Conservation (phyloP, 148 eudicot species). For the Amaranthus hypochondriacus region DNA sequence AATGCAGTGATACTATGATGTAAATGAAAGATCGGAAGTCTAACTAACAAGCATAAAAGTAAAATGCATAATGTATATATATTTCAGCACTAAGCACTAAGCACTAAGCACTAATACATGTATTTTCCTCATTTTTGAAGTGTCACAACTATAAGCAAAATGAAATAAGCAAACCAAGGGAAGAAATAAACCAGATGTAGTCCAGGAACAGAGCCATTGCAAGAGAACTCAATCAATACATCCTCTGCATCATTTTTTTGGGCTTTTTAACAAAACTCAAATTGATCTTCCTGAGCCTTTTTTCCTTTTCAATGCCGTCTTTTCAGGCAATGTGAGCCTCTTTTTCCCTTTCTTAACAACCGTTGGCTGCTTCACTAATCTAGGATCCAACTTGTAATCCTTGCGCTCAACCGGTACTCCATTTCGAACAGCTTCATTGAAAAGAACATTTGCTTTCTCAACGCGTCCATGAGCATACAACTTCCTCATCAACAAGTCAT, state of each 20-base stretch:
- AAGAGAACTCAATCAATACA: conserved; percentile 24
- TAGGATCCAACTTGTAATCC: conserved; percentile 70
- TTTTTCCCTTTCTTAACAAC: conserved; percentile 58
- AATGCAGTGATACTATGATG: background rate
- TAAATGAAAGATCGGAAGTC: background rate
- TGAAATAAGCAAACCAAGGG: background rate
- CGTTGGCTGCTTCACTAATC: conserved; percentile 51
- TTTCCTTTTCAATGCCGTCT: conserved; percentile 40
- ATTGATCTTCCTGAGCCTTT: conserved; percentile 38
- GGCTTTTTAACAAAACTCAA: conserved; percentile 61
- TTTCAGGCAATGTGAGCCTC: conserved; percentile 44
- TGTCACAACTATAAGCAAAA: background rate
- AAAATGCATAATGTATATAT: background rate
- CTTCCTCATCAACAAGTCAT: conserved; percentile 72
- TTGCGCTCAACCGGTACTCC: conserved; percentile 52
- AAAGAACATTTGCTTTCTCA: conserved; percentile 62
- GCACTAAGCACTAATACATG: background rate
- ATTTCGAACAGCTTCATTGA: conserved; percentile 56
- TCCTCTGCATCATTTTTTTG: conserved; percentile 35
- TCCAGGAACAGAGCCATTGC: background rate
- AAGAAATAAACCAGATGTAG: background rate
- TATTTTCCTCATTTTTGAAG: background rate
- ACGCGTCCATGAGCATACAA: conserved; percentile 64
- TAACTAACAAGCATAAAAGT: background rate
- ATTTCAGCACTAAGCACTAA: background rate